phyloP scores from a whole-genome alignment of 352 stramenopile species.

The Globisporangium lucens region DNA sequence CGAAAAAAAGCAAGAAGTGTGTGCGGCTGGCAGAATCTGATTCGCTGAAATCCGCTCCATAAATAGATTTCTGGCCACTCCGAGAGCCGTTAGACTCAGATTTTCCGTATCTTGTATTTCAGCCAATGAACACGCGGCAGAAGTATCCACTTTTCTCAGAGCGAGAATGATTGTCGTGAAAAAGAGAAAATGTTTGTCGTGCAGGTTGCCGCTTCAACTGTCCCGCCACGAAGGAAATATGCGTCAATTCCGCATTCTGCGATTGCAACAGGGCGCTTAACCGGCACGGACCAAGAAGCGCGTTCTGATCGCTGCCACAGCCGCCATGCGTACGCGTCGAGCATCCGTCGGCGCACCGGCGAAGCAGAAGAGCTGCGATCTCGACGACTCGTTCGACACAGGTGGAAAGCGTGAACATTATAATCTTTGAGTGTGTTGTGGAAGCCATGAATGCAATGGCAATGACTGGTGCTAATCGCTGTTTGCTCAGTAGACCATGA shows the following conservation, averaged over 20 bases:
- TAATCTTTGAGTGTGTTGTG: neutral
- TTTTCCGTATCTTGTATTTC: neutral
- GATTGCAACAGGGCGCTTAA: neutral
- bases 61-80: conserved; percentile 23
- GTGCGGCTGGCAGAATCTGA: conserved; percentile 20
- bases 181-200: neutral
- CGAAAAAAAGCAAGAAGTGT: neutral
- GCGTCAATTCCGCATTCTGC: conserved; percentile 11
- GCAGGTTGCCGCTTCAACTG: conserved; percentile 4
- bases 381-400: conserved; percentile 30
- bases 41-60: conserved; percentile 38
- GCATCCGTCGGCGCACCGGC: neutral
- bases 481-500: neutral
- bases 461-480: neutral
- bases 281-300: neutral
- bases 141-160: conserved; percentile 6
- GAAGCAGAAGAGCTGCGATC: conserved; percentile 28
- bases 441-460: neutral
- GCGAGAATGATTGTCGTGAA: conserved; percentile 4
- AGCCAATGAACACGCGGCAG: neutral
- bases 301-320: neutral
- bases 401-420: neutral
- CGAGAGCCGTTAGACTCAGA: conserved; percentile 13
- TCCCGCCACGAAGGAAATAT: neutral
- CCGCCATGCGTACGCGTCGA: neutral